phyloP scores from a whole-genome alignment of 352 stramenopile species.

The Phytophthora citrophthora region DNA sequence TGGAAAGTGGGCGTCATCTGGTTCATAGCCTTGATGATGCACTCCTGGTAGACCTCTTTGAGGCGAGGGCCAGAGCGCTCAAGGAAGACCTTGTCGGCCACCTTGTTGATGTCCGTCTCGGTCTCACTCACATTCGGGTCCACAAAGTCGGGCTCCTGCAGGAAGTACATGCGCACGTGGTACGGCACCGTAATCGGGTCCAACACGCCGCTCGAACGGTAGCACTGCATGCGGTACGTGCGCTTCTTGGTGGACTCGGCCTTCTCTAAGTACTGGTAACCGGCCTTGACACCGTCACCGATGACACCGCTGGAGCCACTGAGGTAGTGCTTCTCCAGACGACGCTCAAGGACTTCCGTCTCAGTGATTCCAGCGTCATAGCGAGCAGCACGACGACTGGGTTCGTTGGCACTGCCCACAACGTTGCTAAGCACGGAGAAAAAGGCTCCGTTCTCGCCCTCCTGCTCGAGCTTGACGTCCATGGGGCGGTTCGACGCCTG shows the following conservation, averaged over 20 bases:
- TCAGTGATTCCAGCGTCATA: conserved; percentile 67
- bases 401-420: conserved; percentile 57
- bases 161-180: conserved; percentile 88
- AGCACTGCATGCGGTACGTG: conserved; percentile 87
- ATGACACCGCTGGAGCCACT: conserved; percentile 72
- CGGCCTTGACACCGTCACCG: conserved; percentile 79
- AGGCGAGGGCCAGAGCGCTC: conserved; percentile 64
- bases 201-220: conserved; percentile 82
- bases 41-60: conserved; percentile 83
- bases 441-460: conserved; percentile 74
- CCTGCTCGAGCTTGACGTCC: conserved; percentile 86
- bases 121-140: conserved; percentile 57
- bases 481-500: conserved; percentile 73
- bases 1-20: conserved; percentile 87
- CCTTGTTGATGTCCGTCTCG: conserved; percentile 81
- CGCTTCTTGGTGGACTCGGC: conserved; percentile 58
- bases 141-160: conserved; percentile 76
- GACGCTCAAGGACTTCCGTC: conserved; percentile 75
- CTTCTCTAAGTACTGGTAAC: conserved; percentile 79
- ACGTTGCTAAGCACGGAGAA: conserved; percentile 86
- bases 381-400: conserved; percentile 55
- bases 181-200: conserved; percentile 74
- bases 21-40: conserved; percentile 68
- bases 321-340: conserved; percentile 83
- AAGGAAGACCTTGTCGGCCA: conserved; percentile 82